Base-by-base conservation (phyloP, 352 stramenopile species). In the Pythium sukuiense region DNA sequence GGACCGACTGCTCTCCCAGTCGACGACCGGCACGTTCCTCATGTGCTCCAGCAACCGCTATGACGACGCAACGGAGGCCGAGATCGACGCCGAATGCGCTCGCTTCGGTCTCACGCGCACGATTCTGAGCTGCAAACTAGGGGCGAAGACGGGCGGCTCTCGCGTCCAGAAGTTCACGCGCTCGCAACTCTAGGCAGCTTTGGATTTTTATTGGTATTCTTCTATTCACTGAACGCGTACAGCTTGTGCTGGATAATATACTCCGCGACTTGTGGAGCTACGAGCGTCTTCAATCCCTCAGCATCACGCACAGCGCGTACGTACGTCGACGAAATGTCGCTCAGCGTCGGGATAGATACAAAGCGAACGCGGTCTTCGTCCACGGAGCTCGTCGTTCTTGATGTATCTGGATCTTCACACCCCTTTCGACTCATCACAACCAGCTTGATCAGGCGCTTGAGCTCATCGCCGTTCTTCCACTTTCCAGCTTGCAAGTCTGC, bases 391-490 rank as follows among this genome's bases (percentile, higher is more conserved):
- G 63, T 53, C 49, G 55, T 12, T 6, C 11, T 18, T 32, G 14
- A n/a, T 27, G 45, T 9, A 8, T 52, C 11, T 32, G 61, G 67
- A 0, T 75, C 73, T 4, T 80, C 80, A 13, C 87, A 67, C 20
- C 87, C 88, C 48, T 87, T 69, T 16, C 86, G 83, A 56, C 77
- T 74, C 58, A 96, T 86, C 29, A 95, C 86, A 12, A 95, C 69
- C 6, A 96, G 57, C 46, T 81, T 77, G 0, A 93, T 74, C 4
- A 87, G 66, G 32, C 76, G 76, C 72, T 88, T 74, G 1, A 96
- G 76, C 63, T 92, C 78, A 18, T 95, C 76, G 3, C 83, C 87
- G 32, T 77, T 69, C 62, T 97, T 97, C 89, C 89, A 97, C 70
- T 97, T 97, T 46, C 86, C 87, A 27, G 77, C 73, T 43, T 85